These are phyloP conservation scores for Pneumocystis murina DNA, from an alignment of 1,139 yeast species.

Conservation along the genomic window DNA sequence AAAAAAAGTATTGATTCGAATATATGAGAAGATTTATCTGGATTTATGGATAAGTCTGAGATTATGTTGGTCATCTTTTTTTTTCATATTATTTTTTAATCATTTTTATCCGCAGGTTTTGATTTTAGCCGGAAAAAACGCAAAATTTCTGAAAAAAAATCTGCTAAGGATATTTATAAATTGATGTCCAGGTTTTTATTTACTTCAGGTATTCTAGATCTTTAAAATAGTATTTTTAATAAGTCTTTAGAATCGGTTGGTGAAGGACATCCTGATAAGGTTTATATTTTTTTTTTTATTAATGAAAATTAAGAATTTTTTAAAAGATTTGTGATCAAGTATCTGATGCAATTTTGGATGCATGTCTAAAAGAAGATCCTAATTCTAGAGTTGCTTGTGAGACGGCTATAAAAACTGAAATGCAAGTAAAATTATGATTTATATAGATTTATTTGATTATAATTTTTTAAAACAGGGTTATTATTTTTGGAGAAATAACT, in stretches of 20 bases:
- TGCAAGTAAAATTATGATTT: neutral
- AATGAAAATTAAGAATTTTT: neutral
- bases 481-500: conserved; percentile 99
- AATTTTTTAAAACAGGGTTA: conserved; percentile 44
- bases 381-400: conserved; percentile 98
- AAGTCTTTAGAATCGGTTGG: neutral
- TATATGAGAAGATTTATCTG: no score
- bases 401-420: conserved; percentile 93
- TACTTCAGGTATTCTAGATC: neutral
- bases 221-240: neutral
- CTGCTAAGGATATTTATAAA: neutral
- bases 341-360: conserved; percentile 94
- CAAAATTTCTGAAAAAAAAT: neutral
- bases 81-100: no score
- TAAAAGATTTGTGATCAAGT: conserved; percentile 95
- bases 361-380: conserved; percentile 91
- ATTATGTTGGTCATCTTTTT: no score
- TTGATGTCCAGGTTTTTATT: neutral
- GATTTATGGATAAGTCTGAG: no score
- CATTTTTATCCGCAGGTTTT: neutral
- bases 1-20: no score
- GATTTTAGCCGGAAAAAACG: neutral
- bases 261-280: neutral
- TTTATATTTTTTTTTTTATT: neutral
- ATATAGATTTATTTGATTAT: neutral